Evolutionary conservation across 805 yeast genomes (phyloP), one percentile per base, ranked within the genome.

Genomic region (Metschnikowia hibisci): DNA sequence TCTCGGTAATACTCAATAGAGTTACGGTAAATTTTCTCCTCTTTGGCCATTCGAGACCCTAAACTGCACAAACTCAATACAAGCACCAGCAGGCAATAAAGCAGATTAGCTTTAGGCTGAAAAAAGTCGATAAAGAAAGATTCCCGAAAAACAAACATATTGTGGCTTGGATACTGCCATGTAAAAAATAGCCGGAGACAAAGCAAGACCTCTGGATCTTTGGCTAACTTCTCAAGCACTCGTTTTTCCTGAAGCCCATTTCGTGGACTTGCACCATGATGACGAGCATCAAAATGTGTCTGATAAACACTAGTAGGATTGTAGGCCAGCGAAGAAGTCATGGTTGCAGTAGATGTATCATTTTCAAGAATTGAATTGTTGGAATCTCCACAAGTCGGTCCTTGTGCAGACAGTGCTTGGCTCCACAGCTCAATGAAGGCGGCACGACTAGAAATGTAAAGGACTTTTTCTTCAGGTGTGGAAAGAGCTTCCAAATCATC

Each of bases 81-180:
- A 35, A 81, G 60, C 23, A 73, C 77, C 43, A 67, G 68, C 26
- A 81, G 77, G 53, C 85, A 80, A 57, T 80, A 80, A 32, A 74
- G 64, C 33, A 74, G 67, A 47, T 71, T 66, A 14, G 71, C 66
- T 15, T 71, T 72, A 23, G 82, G 82, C 52, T 77, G 71, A 57
- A 79, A 80, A 56, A 80, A 80, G 42, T 81, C 86, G 39, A 69
- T 67, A 23, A 81, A 60, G 52, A 81, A 80, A 12, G 82, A 77
- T 50, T 81, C 87, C 45, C 86, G 63, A 53, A 77, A 81, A n/a
- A 81, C 70, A 51, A 79, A 81, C 64, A 77, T 71, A 52, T 78
- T 77, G 49, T 77, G 73, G 47, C 80, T 85, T 3, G 85, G 85
- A 49, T 81, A 81, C 47, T 77, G 74, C 81, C 83, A 80, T n/a